phyloP scores from a whole-genome alignment of 306 rosid species.

The Cucurbita argyrosperma region DNA sequence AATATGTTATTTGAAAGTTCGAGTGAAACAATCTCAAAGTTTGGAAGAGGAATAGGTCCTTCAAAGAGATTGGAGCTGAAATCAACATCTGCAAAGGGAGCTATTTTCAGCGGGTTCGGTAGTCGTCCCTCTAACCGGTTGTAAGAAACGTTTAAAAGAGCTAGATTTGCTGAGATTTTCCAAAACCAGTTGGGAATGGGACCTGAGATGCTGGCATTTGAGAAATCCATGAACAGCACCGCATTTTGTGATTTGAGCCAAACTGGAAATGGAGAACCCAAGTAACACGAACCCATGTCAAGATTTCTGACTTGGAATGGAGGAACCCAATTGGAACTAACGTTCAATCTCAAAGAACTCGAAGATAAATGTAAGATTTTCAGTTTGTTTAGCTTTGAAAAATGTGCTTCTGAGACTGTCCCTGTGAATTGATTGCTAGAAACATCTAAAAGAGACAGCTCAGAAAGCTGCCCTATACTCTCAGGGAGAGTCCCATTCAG shows the following conservation, averaged over 20 bases:
- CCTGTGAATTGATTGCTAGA: constrained; percentile 31
- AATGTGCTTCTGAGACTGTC: constrained; percentile 20
- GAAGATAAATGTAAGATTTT: neutral
- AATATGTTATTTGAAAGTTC: constrained; percentile 32
- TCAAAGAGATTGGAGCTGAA: constrained; percentile 20
- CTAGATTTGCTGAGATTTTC: constrained; percentile 11
- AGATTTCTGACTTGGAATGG: constrained; percentile 12
- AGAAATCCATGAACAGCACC: neutral
- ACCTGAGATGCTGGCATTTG: constrained; percentile 28
- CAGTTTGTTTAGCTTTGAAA: constrained; percentile 13
- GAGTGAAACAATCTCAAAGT: neutral
- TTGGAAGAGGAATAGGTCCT: constrained; percentile 20
- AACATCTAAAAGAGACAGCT: constrained; percentile 11
- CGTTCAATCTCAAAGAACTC: constrained; percentile 21
- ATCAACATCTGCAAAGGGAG: constrained; percentile 8
- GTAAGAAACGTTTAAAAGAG: constrained; percentile 16
- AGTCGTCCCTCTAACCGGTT: constrained; percentile 20
- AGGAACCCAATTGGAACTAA: constrained; percentile 25
- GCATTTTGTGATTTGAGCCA: constrained; percentile 27
- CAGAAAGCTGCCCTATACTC: constrained; percentile 29
- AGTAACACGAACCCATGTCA: constrained; percentile 20
- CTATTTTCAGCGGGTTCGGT: constrained; percentile 12
- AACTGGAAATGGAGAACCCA: constrained; percentile 30
- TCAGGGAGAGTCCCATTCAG: constrained; percentile 29
- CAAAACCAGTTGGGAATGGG: constrained; percentile 33